Base-by-base conservation (phyloP, 1,284 basidiomycete genomes). In the Sanghuangporus baumii region DNA sequence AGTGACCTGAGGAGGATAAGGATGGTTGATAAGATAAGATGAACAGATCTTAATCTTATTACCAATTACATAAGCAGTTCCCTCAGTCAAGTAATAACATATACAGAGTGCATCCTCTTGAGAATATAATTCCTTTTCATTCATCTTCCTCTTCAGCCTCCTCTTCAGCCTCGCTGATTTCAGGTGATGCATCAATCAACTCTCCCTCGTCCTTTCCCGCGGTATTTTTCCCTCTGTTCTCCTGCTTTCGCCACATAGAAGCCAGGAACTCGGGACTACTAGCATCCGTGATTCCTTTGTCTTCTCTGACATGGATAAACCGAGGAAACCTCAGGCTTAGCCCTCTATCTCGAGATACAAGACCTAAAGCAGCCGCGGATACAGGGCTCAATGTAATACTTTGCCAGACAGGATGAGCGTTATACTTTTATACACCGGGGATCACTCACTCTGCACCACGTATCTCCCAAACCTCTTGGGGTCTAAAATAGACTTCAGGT, bases 391-490 rank as follows among this genome's bases (percentile, higher is more conserved):
- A 75, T 0, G 95, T 96, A 67, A 96, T 84, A 71, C 91, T 93
- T 47, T 38, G 11, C 16, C 18, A n/a, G 16, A 46, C 31, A 51
- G 37, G 6, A 57, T 63, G 23, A 36, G 58, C 47, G 55, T 12
- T 38, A 54, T 31, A 34, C 54, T 34, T 40, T 40, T 38, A 20
- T 18, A 31, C 54, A 56, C 50, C 23, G 31, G 47, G 59, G 52
- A 23, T 36, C 57, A 46, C 82, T 74, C 70, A 93, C 90, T 96
- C 93, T 59, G 95, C 94, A 18, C 93, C 93, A 23, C 91, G 83
- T 64, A 97, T 89, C 75, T 96, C 93, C 93, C 94, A 96, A 38
- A 95, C 91, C 72, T 96, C 92, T 62, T 78, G 77, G 3, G 95
- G 94, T 66, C 82, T 81, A 74, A 96, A 95, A 80, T 91, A 96